phyloP scores from a whole-genome alignment of 2,329 filamentous ascomycete genomes.

The Drechslera avenae region DNA sequence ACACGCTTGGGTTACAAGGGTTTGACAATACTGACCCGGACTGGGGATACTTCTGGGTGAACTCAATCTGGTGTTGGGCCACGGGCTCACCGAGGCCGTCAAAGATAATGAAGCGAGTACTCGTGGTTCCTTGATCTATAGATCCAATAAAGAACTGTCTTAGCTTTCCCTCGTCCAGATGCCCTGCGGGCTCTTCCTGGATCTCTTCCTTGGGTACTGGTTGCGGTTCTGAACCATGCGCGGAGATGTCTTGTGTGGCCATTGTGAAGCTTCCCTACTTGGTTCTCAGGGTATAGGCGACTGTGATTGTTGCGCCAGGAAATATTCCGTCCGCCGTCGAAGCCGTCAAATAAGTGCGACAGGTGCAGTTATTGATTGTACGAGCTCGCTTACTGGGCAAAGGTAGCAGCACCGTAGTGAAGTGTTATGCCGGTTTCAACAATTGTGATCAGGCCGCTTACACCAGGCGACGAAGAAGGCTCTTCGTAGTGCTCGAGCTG shows the following conservation, averaged over 20 bases:
- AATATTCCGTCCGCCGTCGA: constrained; percentile 23
- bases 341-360: constrained; percentile 17
- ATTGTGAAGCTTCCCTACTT: constrained; percentile 18
- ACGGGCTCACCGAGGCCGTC: constrained; percentile 77
- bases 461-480: background rate
- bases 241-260: constrained; percentile 38
- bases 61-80: constrained; percentile 84
- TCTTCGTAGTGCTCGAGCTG: constrained; percentile 3
- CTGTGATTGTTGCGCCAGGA: constrained; percentile 9
- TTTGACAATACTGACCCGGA: constrained; percentile 69
- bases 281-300: constrained; percentile 1
- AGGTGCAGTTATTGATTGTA: constrained; percentile 15
- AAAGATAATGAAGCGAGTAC: constrained; percentile 88
- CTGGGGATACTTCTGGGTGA: constrained; percentile 81
- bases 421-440: constrained; percentile 7
- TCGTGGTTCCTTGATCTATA: constrained; percentile 91
- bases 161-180: constrained; percentile 42
- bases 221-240: constrained; percentile 33
- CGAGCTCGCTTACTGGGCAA: background rate
- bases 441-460: constrained; percentile 8
- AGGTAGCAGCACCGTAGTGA: background rate
- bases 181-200: constrained; percentile 24
- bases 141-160: constrained; percentile 76
- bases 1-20: background rate
- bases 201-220: constrained; percentile 42